A percentile compares a stretch with the other conserved stretches of the same genome.
Evolutionary conservation across 306 rosid genomes (phyloP).

Genomic region (Macrotyloma uniflorum): DNA sequence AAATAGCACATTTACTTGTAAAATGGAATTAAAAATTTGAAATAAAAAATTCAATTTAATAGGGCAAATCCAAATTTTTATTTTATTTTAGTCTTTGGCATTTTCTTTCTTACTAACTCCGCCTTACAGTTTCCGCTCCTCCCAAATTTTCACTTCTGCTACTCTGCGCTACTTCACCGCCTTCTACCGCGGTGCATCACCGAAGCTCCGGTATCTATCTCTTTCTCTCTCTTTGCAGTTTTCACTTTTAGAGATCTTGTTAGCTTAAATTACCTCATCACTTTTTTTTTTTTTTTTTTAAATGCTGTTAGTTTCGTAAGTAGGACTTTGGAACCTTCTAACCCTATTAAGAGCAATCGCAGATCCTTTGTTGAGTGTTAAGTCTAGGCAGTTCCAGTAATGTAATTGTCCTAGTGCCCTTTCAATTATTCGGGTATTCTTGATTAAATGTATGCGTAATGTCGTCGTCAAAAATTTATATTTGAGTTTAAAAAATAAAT

Average conservation of each 20-base stretch:
- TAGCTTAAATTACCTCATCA: not conserved
- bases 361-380: constrained; percentile 15
- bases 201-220: not conserved
- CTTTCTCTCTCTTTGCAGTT: not conserved
- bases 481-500: not conserved
- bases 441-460: not conserved
- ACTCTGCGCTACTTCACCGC: not conserved
- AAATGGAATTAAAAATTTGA: too few relatives aligned
- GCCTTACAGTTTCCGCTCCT: too few relatives aligned
- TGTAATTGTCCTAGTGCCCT: constrained; percentile 6
- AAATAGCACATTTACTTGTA: too few relatives aligned
- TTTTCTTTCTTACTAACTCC: too few relatives aligned
- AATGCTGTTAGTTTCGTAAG: not conserved
- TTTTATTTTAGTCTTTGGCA: too few relatives aligned
- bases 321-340: constrained; percentile 9
- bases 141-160: too few relatives aligned
- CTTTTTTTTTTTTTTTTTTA: not conserved
- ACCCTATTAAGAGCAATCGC: not conserved
- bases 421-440: not conserved
- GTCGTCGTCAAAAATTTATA: not conserved
- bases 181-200: not conserved
- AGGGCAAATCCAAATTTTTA: too few relatives aligned
- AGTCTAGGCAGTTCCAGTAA: constrained; percentile 3
- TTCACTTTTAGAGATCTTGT: not conserved
- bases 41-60: too few relatives aligned